Conservation (phyloP, 2,329 filamentous ascomycete species). For the Pezicula rhizophila region DNA sequence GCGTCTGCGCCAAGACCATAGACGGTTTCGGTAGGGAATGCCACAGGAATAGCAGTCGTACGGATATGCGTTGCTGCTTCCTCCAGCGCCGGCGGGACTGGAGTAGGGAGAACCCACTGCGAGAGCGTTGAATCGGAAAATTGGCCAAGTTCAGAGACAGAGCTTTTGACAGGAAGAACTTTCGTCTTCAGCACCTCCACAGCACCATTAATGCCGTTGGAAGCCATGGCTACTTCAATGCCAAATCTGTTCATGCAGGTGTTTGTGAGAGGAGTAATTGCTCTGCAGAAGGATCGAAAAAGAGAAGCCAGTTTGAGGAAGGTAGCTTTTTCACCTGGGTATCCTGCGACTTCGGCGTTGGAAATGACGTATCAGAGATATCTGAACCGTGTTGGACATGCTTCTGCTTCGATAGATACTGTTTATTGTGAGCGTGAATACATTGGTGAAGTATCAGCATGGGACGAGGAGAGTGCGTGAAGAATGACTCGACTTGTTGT, state of each 20-base stretch:
- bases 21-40: slow-evolving; percentile 95
- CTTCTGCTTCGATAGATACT: background rate
- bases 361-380: background rate
- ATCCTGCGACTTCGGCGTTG: slow-evolving; percentile 25
- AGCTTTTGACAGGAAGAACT: slow-evolving; percentile 16
- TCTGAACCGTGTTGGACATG: slow-evolving; percentile 1
- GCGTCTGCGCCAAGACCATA: slow-evolving; percentile 97
- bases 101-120: slow-evolving; percentile 19
- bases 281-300: background rate
- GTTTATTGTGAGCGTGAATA: background rate
- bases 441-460: background rate
- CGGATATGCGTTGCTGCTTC: slow-evolving; percentile 23
- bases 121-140: slow-evolving; percentile 22
- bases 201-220: slow-evolving; percentile 8
- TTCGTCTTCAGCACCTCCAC: slow-evolving; percentile 12
- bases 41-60: slow-evolving; percentile 56
- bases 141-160: slow-evolving; percentile 12
- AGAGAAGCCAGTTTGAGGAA: slow-evolving; percentile 16
- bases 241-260: too few species aligned
- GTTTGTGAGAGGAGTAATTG: slow-evolving; percentile 6
- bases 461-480: background rate
- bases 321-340: slow-evolving; percentile 11
- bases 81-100: slow-evolving; percentile 13
- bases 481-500: too few species aligned
- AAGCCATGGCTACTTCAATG: slow-evolving; percentile 13